Evolutionary conservation across 768 basidiomycete genomes (phyloP), one percentile per base, ranked within the genome.

Genomic region (Leccinum obscurum): DNA sequence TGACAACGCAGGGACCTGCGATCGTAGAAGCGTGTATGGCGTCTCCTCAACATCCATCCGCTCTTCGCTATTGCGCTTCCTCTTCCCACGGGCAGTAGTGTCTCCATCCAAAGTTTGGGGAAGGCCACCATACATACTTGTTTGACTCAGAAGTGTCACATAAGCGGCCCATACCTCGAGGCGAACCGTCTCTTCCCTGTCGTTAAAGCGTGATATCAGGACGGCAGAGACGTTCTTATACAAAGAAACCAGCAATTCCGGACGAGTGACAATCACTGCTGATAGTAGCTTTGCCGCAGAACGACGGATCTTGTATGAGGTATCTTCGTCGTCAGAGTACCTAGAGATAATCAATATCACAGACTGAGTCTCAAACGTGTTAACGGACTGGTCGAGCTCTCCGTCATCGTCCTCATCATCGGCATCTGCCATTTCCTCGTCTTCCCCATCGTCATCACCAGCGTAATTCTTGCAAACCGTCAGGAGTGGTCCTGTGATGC

Each of bases 261-360:
- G 93, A 26, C 95, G 91, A 1, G 96, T 98, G 13, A 85, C 86
- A 59, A 98, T 88, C 52, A 97, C 79, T 6, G 92, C 90, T 30
- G 88, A 78, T 15, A 98, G 81, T 4, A 98, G 79, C 72, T 98
- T 98, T 17, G 95, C 93, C 7, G 97, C 89, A 7, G 93, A 89
- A 50, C 97, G 87, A 64, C 97, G 89, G 59, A 97, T 93, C 75
- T 98, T 98, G 84, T 97, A 98, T 0, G 96, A 98, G 11, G 91
- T 92, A 70, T 99, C 97, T 73, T 98, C 97, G 59, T 99, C 97
- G 66, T 99, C 97, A 6, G 93, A 94, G 73, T 97, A 98, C 63
- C 93, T 95, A 64, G 28, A 55, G 39, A 26, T 32, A 13, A 50
- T 62, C 49, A 53, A 14, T 55, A 63, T 26, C 9, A 3, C 34